A percentile compares a stretch with the other conserved stretches of the same genome.
phyloP scores from a whole-genome alignment of 2,329 filamentous ascomycete species.

The Parastagonospora nodorum region DNA sequence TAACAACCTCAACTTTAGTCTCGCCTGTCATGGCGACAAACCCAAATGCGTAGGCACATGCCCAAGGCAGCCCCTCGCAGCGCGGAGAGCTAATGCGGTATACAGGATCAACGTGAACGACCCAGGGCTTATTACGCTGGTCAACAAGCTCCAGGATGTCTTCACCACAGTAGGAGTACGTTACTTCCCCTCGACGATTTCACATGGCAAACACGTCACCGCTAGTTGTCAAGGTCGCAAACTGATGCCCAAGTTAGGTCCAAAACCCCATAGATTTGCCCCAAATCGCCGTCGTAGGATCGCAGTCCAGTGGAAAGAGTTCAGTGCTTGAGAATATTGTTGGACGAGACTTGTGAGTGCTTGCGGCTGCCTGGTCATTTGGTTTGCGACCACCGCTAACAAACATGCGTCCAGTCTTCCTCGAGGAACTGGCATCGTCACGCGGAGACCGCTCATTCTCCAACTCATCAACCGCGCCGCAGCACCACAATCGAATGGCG shows the following conservation, averaged over 20 bases:
- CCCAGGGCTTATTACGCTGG: constrained; percentile 74
- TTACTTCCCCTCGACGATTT: constrained; percentile 23
- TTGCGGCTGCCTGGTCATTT: neutral
- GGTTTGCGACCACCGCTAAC: constrained; percentile 29
- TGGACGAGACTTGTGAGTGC: constrained; percentile 91
- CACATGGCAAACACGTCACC: constrained; percentile 6
- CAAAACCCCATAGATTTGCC: constrained; percentile 99
- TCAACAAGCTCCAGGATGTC: constrained; percentile 99
- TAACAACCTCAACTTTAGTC: constrained; percentile 4
- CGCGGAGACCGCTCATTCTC: constrained; percentile 90
- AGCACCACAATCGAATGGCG: constrained; percentile 69
- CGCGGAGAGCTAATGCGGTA: constrained; percentile 32
- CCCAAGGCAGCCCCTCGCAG: constrained; percentile 18
- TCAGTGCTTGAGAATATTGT: constrained; percentile 99
- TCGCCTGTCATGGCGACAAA: constrained; percentile 48
- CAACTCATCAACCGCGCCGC: constrained; percentile 90
- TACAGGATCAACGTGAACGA: constrained; percentile 73
- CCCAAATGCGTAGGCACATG: constrained; percentile 47
- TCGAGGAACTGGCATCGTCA: constrained; percentile 96
- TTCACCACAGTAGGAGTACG: constrained; percentile 91
- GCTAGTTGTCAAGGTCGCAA: constrained; percentile 13
- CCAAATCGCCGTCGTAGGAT: constrained; percentile 97
- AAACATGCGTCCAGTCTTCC: constrained; percentile 68
- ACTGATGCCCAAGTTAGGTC: constrained; percentile 62
- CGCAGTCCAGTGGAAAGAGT: constrained; percentile 99